Base-by-base conservation (phyloP, 2,329 filamentous ascomycete species). In the Rosellinia necatrix region DNA sequence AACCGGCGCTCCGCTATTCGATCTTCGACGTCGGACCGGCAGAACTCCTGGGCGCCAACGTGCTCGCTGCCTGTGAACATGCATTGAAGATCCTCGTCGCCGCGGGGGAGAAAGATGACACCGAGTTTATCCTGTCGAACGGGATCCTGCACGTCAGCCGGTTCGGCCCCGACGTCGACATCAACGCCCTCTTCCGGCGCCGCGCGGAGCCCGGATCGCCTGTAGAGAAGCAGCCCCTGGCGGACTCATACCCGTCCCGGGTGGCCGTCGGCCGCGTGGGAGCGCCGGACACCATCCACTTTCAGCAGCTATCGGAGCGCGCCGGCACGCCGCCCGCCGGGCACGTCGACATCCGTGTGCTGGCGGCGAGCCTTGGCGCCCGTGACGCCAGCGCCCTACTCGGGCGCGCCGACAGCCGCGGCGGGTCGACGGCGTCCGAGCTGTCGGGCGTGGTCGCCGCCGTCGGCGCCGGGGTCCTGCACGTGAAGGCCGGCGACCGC, bases 341-440 rank as follows among this genome's bases (percentile, higher is more conserved):
- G 4, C 49, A 29, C 37, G 43, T 57, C 21, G 55, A 53, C 3
- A 27, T 56, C 30, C 34, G 19, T 13, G 42, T 60, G 29, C 47
- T 53, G 41, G 44, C 49, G 7, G 55, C 62, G 1, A 59, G 64
- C 4, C 40, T 68, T 12, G 67, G 66, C 15, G 62, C 64, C 15
- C 66, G 65, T 35, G 65, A 68, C 21, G 35, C 66, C 4, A 68
- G 71, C 35, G 61, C 60, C 1, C 47, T 71, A 15, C 59, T 17
- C 10, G 69, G 66, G 0, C 67, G 61, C 19, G 59, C 64, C 2
- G 68, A 71, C 17, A 71, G 67, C 2, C 41, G 25, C 2, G 12
- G 22, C 1, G 21, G 19, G 5, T 53, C 59, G 0, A 65, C 49
- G 10, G 53, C 61, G 1, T 41, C 66, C 6, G 70, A 73, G 12